Conservation (phyloP, 768 basidiomycete species). For the Serendipita indica region DNA sequence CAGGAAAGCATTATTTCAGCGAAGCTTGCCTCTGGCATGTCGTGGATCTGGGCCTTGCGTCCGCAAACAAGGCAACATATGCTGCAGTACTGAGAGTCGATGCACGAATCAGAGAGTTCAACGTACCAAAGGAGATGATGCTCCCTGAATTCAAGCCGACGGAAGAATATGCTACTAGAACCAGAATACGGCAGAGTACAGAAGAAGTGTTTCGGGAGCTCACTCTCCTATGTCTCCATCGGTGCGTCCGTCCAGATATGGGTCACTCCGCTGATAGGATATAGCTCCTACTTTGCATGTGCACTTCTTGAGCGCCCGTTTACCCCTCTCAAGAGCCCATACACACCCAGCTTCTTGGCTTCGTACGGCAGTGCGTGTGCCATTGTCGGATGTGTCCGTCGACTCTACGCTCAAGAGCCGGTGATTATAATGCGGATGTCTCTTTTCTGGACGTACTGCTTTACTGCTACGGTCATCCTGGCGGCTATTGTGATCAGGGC, state of each 20-base stretch:
- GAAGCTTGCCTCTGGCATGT: slow-evolving; percentile 1
- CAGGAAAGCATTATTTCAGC: neutral
- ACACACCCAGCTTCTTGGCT: neutral
- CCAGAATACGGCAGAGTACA: neutral
- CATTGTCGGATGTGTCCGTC: neutral
- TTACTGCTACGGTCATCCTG: neutral
- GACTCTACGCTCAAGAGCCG: neutral
- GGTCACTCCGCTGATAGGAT: neutral
- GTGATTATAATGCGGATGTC: neutral
- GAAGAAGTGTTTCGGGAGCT: neutral
- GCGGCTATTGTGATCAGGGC: neutral
- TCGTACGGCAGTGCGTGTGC: neutral
- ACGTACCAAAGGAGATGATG: neutral
- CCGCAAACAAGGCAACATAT: neutral
- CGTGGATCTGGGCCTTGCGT: neutral
- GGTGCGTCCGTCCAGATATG: neutral
- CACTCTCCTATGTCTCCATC: neutral
- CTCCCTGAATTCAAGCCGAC: neutral
- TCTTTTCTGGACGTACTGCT: neutral
- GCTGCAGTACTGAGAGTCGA: neutral
- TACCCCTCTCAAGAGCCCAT: neutral
- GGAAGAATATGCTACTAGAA: neutral
- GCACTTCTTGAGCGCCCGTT: neutral
- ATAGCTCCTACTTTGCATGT: neutral
- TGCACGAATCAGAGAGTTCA: neutral